Base-by-base conservation (phyloP, 257 asterid genomes). In the Vinca minor region DNA sequence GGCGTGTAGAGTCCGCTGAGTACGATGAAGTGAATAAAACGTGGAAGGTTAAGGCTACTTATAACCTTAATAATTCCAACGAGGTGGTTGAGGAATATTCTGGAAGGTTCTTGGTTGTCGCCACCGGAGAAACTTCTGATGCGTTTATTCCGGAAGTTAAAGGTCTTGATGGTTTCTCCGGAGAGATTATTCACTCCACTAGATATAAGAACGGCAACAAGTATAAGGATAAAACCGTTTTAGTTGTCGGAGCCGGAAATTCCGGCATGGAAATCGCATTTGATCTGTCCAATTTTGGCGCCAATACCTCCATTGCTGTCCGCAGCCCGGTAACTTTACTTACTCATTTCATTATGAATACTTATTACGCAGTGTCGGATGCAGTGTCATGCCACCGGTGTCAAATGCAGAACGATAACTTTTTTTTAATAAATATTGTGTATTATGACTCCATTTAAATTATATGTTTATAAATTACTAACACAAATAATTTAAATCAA, bases 161-260 rank as follows among this genome's bases (percentile, higher is more conserved):
- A 47, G 96, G 96, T 11, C 26, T 84, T 47, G 72, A 47, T 57
- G 58, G 68, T 5, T 90, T 84, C 59, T n/a, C 1, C 0, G 97
- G 97, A 1, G 84, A 85, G 48, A 65, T 76, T 25, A 12, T 90
- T 67, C 97, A 90, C 59, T 82, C 95, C 7, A 90, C 96, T 0
- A 17, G 31, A 55, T 87, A 71, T 54, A 84, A 71, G 44, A 85
- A 84, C 17, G 97, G 87, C 1, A 61, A 74, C 11, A 66, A 39
- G 20, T 87, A 61, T 45, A 42, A 32, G 29, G 74, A 76, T 0
- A 78, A 81, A 18, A 73, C 25, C 4, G 93, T 84, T 1, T 49
- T 87, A 77, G 97, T 90, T 20, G 93, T 87, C 45, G 97, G 97
- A 28, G 75, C 93, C 53, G 97, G 97, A 17, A 90, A 90, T 66